Evolutionary conservation across 805 yeast species (phyloP).

Genomic region (Hanseniaspora pseudoguilliermondii): DNA sequence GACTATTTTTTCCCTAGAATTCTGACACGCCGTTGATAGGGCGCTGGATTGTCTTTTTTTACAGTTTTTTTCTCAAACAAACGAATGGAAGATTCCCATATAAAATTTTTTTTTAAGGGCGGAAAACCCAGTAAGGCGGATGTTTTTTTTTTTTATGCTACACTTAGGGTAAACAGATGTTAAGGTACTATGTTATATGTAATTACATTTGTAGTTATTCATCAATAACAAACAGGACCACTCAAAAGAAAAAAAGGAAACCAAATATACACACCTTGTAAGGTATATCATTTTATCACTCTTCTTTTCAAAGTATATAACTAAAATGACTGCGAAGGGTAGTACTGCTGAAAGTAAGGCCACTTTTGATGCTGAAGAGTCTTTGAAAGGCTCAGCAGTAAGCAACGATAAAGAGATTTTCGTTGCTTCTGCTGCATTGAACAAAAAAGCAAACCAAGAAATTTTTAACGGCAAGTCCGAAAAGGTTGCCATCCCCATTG

Average conservation of each 20-base stretch:
- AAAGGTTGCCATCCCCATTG: conserved; percentile 24
- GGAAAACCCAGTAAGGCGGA: not conserved
- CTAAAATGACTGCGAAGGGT: not conserved
- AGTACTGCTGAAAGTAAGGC: not conserved
- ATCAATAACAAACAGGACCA: too few species aligned
- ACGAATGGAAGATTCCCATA: not conserved
- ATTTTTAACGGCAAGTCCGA: conserved; percentile 22
- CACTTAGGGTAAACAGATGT: too few species aligned
- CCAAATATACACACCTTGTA: not conserved
- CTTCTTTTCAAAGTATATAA: not conserved
- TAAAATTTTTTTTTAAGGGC: not conserved
- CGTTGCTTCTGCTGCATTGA: conserved; percentile 19
- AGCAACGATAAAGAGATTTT: conserved; percentile 12
- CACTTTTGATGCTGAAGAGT: not conserved
- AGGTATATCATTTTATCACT: not conserved
- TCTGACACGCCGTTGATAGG: too few species aligned
- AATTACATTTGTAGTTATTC: too few species aligned
- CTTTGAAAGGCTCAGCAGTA: not conserved
- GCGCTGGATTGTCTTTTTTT: not conserved
- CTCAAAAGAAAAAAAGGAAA: too few species aligned
- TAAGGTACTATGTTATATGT: too few species aligned
- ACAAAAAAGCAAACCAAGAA: conserved; percentile 15
- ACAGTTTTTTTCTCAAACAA: not conserved
- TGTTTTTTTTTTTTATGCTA: not conserved
- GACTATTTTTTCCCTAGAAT: too few species aligned